These are phyloP conservation scores for Elaeis oleifera DNA, from an alignment of 202 grass and related monocot genomes.

Conservation along the genomic window DNA sequence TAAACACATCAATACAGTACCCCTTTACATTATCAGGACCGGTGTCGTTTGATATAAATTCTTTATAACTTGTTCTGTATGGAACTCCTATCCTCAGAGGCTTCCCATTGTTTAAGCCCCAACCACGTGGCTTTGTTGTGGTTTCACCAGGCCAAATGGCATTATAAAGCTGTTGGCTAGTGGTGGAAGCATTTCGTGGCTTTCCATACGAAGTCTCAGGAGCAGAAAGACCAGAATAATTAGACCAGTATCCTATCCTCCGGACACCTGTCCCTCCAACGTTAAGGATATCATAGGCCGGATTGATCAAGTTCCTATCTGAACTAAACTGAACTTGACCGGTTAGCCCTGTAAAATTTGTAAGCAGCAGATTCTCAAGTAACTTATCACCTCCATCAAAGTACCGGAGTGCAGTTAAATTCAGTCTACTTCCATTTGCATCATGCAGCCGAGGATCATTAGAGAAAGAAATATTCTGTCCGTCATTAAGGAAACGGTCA, in stretches of 20 bases:
- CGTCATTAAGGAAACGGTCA: conserved; percentile 55
- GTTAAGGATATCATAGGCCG: conserved; percentile 78
- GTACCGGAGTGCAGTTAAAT: conserved; percentile 50
- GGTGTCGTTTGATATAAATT: conserved; percentile 63
- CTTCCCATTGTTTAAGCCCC: conserved; percentile 76
- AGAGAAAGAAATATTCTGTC: conserved; percentile 64
- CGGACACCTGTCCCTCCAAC: conserved; percentile 61
- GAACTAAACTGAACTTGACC: conserved; percentile 59
- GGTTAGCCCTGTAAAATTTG: conserved; percentile 70
- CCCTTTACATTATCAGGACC: conserved; percentile 70
- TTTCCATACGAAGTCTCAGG: conserved; percentile 44
- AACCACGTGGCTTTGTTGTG: conserved; percentile 62
- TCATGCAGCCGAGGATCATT: conserved; percentile 37
- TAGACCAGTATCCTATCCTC: conserved; percentile 82
- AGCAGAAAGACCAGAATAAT: conserved; percentile 59
- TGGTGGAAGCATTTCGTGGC: conserved; percentile 29
- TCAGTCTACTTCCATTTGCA: conserved; percentile 51
- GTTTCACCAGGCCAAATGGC: conserved; percentile 94
- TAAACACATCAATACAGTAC: conserved; percentile 87
- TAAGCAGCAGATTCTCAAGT: conserved; percentile 46
- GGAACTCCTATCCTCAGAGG: conserved; percentile 75
- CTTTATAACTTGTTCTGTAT: conserved; percentile 64
- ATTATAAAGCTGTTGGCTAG: conserved; percentile 39
- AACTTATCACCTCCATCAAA: conserved; percentile 59
- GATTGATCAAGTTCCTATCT: conserved; percentile 52